phyloP scores from a whole-genome alignment of 2,329 filamentous ascomycete species.

The Colletotrichum euphorbiae region DNA sequence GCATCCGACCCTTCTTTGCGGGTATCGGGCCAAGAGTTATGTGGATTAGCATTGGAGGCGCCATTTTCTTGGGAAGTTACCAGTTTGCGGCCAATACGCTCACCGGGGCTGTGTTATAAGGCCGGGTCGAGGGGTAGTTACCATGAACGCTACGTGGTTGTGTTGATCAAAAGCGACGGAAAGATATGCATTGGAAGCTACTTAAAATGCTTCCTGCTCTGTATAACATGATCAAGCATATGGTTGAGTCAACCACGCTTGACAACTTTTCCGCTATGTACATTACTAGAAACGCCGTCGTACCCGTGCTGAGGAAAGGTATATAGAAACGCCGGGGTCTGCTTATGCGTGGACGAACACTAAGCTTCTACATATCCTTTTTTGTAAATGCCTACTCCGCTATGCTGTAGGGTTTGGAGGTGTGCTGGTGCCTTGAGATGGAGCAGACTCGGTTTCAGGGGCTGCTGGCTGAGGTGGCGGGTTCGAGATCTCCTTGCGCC shows the following conservation, averaged over 20 bases:
- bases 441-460: constrained; percentile 25
- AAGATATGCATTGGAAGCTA: constrained; percentile 22
- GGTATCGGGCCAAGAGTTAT: constrained; percentile 85
- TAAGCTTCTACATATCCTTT: neutral
- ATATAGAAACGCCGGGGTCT: constrained; percentile 12
- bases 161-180: neutral
- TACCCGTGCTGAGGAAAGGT: constrained; percentile 34
- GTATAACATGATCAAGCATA: constrained; percentile 21
- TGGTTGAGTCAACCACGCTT: constrained; percentile 16
- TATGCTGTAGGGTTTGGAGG: constrained; percentile 20
- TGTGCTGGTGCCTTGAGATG: constrained; percentile 32
- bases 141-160: neutral
- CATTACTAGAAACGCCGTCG: constrained; percentile 37
- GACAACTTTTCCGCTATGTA: constrained; percentile 38
- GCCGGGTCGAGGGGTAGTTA: neutral
- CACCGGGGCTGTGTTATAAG: constrained; percentile 51
- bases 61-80: constrained; percentile 94
- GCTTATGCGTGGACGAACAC: neutral
- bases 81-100: constrained; percentile 87
- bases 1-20: constrained; percentile 77
- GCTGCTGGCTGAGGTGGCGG: constrained; percentile 41
- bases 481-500: constrained; percentile 73
- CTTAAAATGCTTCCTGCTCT: constrained; percentile 24
- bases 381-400: neutral
- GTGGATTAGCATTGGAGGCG: constrained; percentile 95